These are phyloP conservation scores for Letharia lupina DNA, from an alignment of 495 filamentous ascomycete species.

Conservation along the genomic window DNA sequence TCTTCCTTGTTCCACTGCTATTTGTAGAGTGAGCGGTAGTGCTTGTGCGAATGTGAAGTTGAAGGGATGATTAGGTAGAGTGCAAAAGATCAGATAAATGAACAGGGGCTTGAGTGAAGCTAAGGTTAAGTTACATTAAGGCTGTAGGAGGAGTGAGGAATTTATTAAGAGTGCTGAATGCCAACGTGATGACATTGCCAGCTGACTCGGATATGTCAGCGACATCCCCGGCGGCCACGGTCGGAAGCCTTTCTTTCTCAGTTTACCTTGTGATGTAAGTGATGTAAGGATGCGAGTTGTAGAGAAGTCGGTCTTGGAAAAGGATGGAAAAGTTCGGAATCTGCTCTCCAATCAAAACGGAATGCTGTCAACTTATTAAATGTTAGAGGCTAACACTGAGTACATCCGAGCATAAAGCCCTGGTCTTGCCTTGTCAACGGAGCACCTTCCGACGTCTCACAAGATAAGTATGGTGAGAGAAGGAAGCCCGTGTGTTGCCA, in stretches of 20 bases:
- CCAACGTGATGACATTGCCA: conserved; percentile 4
- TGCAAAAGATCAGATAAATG: not conserved
- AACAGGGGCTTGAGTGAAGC: not conserved
- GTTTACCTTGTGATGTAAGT: not conserved
- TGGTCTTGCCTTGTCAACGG: too few species aligned
- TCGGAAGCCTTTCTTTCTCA: conserved; percentile 3
- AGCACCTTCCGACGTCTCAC: too few species aligned
- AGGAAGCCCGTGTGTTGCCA: too few species aligned
- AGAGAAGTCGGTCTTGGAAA: conserved; percentile 12
- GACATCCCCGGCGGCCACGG: not conserved
- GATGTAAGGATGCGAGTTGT: conserved; percentile 5
- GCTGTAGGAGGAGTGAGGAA: conserved; percentile 5
- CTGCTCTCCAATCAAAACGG: conserved; percentile 3
- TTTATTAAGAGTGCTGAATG: not conserved
- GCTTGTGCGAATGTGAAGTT: not conserved
- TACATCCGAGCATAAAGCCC: not conserved
- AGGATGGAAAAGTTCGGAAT: conserved; percentile 1
- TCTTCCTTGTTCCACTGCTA: not conserved
- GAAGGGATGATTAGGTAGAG: not conserved
- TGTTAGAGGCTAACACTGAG: too few species aligned
- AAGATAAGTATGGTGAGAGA: too few species aligned
- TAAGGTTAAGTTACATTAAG: not conserved
- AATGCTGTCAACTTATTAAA: too few species aligned
- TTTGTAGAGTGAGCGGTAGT: not conserved
- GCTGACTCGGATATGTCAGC: conserved; percentile 14